phyloP scores from a whole-genome alignment of 108 stramenopile genomes.

The Stephanodiscus minutulus region DNA sequence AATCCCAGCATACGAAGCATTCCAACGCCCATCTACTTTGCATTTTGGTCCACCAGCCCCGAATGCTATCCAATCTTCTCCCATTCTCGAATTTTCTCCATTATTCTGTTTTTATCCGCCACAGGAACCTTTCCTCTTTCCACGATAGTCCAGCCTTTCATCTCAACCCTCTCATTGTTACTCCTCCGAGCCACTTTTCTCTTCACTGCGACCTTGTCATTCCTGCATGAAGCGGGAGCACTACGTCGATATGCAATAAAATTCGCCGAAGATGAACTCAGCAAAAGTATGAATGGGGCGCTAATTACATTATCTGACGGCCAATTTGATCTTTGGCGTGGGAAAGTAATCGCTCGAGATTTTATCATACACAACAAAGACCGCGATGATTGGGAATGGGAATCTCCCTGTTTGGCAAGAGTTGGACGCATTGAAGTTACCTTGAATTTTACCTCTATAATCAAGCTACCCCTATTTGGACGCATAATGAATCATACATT shows the following conservation, averaged over 20 bases:
- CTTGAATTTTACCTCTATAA: slow-evolving; percentile 39
- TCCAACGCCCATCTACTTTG: slow-evolving; percentile 36
- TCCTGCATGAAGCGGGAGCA: slow-evolving; percentile 44
- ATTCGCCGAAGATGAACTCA: slow-evolving; percentile 40
- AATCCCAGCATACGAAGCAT: neutral
- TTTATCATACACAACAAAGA: slow-evolving; percentile 47
- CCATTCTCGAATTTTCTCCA: slow-evolving; percentile 29
- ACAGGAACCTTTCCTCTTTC: slow-evolving; percentile 19
- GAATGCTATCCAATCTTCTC: slow-evolving; percentile 31
- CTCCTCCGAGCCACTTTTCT: slow-evolving; percentile 36
- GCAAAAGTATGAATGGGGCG: slow-evolving; percentile 41
- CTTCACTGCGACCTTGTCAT: slow-evolving; percentile 33
- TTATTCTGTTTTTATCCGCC: slow-evolving; percentile 27
- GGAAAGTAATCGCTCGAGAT: slow-evolving; percentile 32
- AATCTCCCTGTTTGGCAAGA: slow-evolving; percentile 47
- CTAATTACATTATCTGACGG: slow-evolving; percentile 43
- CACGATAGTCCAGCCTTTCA: slow-evolving; percentile 19
- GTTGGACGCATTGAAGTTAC: slow-evolving; percentile 47
- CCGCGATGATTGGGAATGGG: slow-evolving; percentile 48
- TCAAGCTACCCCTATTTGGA: slow-evolving; percentile 33
- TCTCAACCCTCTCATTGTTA: slow-evolving; percentile 26
- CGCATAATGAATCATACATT: slow-evolving; percentile 38
- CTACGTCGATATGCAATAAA: slow-evolving; percentile 41
- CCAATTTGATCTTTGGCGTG: slow-evolving; percentile 43
- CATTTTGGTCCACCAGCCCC: slow-evolving; percentile 42